phyloP scores from a whole-genome alignment of 768 basidiomycete species.

The Lactarius hengduanensis region DNA sequence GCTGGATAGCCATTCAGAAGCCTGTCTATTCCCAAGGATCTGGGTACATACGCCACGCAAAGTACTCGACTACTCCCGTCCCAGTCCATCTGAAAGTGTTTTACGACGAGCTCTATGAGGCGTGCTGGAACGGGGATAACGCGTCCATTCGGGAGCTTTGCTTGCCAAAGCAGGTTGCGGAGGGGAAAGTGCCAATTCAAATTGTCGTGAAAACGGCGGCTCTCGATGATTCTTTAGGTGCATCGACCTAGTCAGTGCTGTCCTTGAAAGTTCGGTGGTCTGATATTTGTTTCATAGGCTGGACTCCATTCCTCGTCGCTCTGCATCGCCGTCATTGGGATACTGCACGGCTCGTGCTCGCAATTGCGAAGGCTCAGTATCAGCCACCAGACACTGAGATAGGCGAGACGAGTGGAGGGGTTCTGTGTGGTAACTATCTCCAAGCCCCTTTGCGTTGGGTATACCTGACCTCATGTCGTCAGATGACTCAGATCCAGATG shows the following conservation, averaged over 20 bases:
- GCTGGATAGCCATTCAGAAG: too few species aligned
- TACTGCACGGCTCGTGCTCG: slow-evolving; percentile 55
- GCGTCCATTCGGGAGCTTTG: slow-evolving; percentile 52
- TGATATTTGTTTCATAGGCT: slow-evolving; percentile 36
- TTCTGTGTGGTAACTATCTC: slow-evolving; percentile 34
- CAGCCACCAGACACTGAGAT: slow-evolving; percentile 36
- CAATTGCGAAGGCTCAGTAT: slow-evolving; percentile 56
- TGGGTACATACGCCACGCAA: slow-evolving; percentile 33
- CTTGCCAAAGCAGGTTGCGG: slow-evolving; percentile 41
- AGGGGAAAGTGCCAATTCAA: slow-evolving; percentile 39
- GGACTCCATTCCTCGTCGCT: slow-evolving; percentile 52
- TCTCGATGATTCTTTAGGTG: slow-evolving; percentile 21
- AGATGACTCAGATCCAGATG: slow-evolving; percentile 19
- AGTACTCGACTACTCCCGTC: slow-evolving; percentile 30
- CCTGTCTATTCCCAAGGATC: slow-evolving; percentile 15
- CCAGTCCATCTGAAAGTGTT: slow-evolving; percentile 37
- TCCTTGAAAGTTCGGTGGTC: background rate
- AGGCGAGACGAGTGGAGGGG: slow-evolving; percentile 32
- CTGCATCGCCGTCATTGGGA: slow-evolving; percentile 52
- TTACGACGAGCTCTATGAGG: slow-evolving; percentile 59
- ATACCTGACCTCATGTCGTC: background rate
- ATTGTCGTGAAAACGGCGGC: slow-evolving; percentile 41
- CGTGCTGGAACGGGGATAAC: slow-evolving; percentile 53
- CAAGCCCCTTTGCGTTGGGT: slow-evolving; percentile 27
- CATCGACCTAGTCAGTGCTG: slow-evolving; percentile 7